These are phyloP conservation scores for Vitis vinifera DNA, from an alignment of 164 flowering plant species.

Conservation along the genomic window ASM3070453v1 NC_081820.1:15379001-15379500, in stretches of 20 bases:
- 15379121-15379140: background rate
- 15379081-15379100: constrained; percentile 98
- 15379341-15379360: constrained; percentile 58
- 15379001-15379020: constrained; percentile 90
- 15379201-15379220: constrained; percentile 81
- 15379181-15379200: constrained; percentile 82
- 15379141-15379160: no score
- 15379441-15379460: no score
- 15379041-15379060: constrained; percentile 97
- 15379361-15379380: constrained; percentile 38
- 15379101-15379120: constrained; percentile 74
- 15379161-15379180: no score
- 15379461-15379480: no score
- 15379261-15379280: constrained; percentile 92
- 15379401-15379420: constrained; percentile 62
- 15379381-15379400: constrained; percentile 46
- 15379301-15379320: constrained; percentile 73
- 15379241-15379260: constrained; percentile 97
- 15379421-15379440: constrained; percentile 67
- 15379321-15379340: constrained; percentile 83
- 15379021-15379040: constrained; percentile 97
- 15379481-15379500: no score
- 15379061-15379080: constrained; percentile 81
- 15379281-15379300: constrained; percentile 94
- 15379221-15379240: constrained; percentile 95